Conservation (phyloP, 352 stramenopile species). For the Plasmopara muralis region DNA sequence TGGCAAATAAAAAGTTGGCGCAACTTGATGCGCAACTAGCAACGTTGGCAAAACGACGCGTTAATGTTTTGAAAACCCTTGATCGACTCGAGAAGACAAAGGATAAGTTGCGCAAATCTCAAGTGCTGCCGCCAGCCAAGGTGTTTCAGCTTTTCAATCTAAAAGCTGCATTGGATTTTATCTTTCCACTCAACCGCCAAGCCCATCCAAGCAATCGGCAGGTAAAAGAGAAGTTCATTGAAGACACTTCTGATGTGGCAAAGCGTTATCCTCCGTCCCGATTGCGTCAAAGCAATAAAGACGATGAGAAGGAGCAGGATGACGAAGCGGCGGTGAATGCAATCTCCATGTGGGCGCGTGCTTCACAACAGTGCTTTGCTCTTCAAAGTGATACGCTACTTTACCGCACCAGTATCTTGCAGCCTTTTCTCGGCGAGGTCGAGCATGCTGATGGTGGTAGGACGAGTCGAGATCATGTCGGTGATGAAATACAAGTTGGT, state of each 20-base stretch:
- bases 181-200: slow-evolving; percentile 24
- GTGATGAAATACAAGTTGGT: slow-evolving; percentile 4
- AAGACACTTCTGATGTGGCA: slow-evolving; percentile 5
- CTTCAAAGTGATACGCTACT: slow-evolving; percentile 20
- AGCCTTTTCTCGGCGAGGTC: slow-evolving; percentile 12
- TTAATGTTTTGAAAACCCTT: slow-evolving; percentile 38
- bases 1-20: slow-evolving; percentile 36
- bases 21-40: slow-evolving; percentile 42
- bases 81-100: slow-evolving; percentile 43
- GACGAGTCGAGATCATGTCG: slow-evolving; percentile 5
- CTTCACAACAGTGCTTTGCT: slow-evolving; percentile 28
- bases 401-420: slow-evolving; percentile 29
- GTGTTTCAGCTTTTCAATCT: slow-evolving; percentile 23
- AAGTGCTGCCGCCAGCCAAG: slow-evolving; percentile 29
- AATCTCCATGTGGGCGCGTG: slow-evolving; percentile 32
- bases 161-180: slow-evolving; percentile 16
- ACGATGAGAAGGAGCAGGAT: slow-evolving; percentile 9
- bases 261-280: slow-evolving; percentile 14
- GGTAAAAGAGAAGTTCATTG: slow-evolving; percentile 1
- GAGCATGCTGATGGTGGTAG: slow-evolving; percentile 3
- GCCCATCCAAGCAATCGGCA: background rate
- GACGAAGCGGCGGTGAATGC: slow-evolving; percentile 12
- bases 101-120: slow-evolving; percentile 35
- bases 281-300: slow-evolving; percentile 9
- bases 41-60: slow-evolving; percentile 38